phyloP scores from a whole-genome alignment of 2,329 filamentous ascomycete species.

The Aspergillus arachidicola region DNA sequence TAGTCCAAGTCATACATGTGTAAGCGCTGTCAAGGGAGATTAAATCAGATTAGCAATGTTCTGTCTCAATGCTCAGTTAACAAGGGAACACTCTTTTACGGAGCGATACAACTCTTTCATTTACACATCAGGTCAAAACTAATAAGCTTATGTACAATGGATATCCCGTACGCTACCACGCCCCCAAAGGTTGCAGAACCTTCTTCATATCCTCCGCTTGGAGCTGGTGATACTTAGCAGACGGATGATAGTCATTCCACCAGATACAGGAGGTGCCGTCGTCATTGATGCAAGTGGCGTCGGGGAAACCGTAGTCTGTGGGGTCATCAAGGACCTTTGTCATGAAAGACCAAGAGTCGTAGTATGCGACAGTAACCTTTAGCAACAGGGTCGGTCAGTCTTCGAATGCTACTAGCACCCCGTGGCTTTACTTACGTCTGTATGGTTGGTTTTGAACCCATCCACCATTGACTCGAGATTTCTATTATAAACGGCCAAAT shows the following conservation, averaged over 20 bases:
- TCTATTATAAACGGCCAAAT: conserved; percentile 29
- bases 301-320: conserved; percentile 26
- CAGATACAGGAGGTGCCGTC: conserved; percentile 34
- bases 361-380: conserved; percentile 29
- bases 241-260: conserved; percentile 39
- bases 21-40: too few species aligned
- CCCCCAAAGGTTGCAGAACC: conserved; percentile 22
- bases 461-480: conserved; percentile 26
- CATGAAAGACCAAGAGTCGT: conserved; percentile 36
- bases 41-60: too few species aligned
- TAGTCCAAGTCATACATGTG: background rate
- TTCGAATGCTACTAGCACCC: background rate
- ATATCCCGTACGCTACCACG: conserved; percentile 23
- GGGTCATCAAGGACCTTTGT: conserved; percentile 31
- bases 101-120: background rate
- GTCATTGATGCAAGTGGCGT: conserved; percentile 32
- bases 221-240: conserved; percentile 30
- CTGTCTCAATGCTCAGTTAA: background rate
- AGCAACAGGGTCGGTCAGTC: background rate
- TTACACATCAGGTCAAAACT: background rate
- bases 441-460: conserved; percentile 19
- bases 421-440: conserved; percentile 24
- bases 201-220: conserved; percentile 36
- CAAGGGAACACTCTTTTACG: too few species aligned
- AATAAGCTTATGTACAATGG: background rate